Evolutionary conservation across 495 filamentous ascomycete genomes (phyloP), one percentile per base, ranked within the genome.

Genomic region (Sordaria brevicollis): DNA sequence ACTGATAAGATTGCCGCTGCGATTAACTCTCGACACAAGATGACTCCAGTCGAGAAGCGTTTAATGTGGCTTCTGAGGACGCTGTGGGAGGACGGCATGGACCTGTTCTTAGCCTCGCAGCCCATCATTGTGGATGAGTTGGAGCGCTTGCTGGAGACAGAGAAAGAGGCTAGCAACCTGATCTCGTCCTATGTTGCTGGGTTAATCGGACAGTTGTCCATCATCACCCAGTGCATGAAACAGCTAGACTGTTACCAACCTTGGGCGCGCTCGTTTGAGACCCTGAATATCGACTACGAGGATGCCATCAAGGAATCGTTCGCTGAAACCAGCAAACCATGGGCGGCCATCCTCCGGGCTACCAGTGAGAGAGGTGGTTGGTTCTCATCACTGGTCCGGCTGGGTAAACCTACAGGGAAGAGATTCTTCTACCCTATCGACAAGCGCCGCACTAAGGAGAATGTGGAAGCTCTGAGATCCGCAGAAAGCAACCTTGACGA

Each of bases 381-480:
- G 36, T 2, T 67, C 7, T 13, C 21, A 4, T 31, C 43, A 21
- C 43, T 76, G 49, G 69, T 68, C 13, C 36, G 43, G 7, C 70
- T 82, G n/a, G 81, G 78, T 7, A 65, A 74, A 2, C 79, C 79
- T 1, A 68, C 68, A 13, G 74, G 76, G 3, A 65, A 68, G 3
- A 81, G 71, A 41, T 87, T 86, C 68, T 35, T 74, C 37, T 87
- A 89, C 72, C 86, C 86, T 15, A 71, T 77, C 5, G 80, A 84
- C 13, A 86, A 86, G 71, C 81, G 78, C 19, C 77, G 78, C 6
- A 86, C 79, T 13, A 78, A 77, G 62, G 77, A 81, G 54, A 87
- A 76, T 43, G 76, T 80, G 0, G 77, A 81, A n/a, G 67, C 72
- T 1, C 11, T 75, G 62, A 66, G 75, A 5, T 34, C 9, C 7